These are phyloP conservation scores for Eurotiales sp. DNA, from an alignment of 2,329 filamentous ascomycete genomes.

Conservation along the genomic window DNA sequence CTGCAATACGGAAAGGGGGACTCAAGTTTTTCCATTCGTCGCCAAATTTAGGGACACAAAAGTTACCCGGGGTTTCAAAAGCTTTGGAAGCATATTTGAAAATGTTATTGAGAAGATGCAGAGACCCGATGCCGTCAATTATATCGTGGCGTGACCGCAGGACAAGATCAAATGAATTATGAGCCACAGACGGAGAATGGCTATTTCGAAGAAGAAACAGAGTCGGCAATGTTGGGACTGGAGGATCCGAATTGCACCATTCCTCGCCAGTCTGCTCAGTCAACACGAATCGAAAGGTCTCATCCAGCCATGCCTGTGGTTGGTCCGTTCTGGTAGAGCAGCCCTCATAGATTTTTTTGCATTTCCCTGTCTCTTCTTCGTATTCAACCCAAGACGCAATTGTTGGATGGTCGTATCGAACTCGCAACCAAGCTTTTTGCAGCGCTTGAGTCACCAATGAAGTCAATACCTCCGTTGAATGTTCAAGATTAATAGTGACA, in stretches of 20 bases:
- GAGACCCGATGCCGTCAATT: background rate
- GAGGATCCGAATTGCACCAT: background rate
- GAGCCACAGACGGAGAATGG: no score
- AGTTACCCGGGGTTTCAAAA: background rate
- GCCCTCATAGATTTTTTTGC: background rate
- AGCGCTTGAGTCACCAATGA: background rate
- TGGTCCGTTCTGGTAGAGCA: background rate
- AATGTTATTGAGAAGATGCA: background rate
- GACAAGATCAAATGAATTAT: background rate
- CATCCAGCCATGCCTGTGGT: background rate
- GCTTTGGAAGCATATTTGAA: background rate
- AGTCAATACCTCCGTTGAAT: background rate
- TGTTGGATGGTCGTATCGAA: background rate
- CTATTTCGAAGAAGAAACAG: background rate
- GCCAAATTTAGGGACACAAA: background rate
- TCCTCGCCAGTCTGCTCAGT: background rate
- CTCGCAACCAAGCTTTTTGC: background rate
- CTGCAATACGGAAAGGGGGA: background rate
- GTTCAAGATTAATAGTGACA: background rate
- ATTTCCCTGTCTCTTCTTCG: background rate
- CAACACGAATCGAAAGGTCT: background rate
- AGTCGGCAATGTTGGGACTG: background rate
- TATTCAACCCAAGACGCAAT: background rate
- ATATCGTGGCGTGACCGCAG: background rate
- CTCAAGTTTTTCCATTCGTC: background rate